phyloP scores from a whole-genome alignment of 2,329 filamentous ascomycete species.

The Fusarium sulawesiense region DNA sequence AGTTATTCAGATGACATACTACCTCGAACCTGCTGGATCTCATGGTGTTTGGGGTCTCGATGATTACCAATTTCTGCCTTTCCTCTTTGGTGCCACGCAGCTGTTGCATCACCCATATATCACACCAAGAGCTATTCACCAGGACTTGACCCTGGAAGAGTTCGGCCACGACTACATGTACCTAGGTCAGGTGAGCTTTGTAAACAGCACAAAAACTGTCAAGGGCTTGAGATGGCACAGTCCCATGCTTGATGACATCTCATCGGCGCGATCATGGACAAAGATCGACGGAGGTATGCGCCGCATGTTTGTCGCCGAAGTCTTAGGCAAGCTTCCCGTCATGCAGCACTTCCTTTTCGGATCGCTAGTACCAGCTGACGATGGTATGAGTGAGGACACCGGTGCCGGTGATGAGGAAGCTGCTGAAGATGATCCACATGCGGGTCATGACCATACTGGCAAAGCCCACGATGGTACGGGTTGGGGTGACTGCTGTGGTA shows the following conservation, averaged over 20 bases:
- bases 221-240: slow-evolving; percentile 95
- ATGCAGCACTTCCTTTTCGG: slow-evolving; percentile 99
- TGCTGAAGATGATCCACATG: slow-evolving; percentile 65
- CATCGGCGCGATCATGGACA: slow-evolving; percentile 84
- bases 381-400: slow-evolving; percentile 81
- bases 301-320: slow-evolving; percentile 95
- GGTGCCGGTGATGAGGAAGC: slow-evolving; percentile 61
- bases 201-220: slow-evolving; percentile 96
- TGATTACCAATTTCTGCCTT: slow-evolving; percentile 97
- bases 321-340: slow-evolving; percentile 91
- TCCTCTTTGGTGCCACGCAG: slow-evolving; percentile 93
- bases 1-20: slow-evolving; percentile 88
- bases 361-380: slow-evolving; percentile 79
- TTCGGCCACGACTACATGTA: slow-evolving; percentile 87
- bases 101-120: slow-evolving; percentile 85
- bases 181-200: slow-evolving; percentile 90
- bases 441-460: slow-evolving; percentile 69
- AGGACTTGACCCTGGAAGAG: slow-evolving; percentile 87
- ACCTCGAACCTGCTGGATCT: slow-evolving; percentile 94
- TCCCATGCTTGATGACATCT: slow-evolving; percentile 98
- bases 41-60: slow-evolving; percentile 98
- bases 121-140: slow-evolving; percentile 85
- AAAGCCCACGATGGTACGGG: slow-evolving; percentile 72
- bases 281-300: slow-evolving; percentile 97
- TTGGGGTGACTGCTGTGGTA: slow-evolving; percentile 98